Conservation (phyloP, 2,329 filamentous ascomycete species). For the Xylariaceae sp. region DNA sequence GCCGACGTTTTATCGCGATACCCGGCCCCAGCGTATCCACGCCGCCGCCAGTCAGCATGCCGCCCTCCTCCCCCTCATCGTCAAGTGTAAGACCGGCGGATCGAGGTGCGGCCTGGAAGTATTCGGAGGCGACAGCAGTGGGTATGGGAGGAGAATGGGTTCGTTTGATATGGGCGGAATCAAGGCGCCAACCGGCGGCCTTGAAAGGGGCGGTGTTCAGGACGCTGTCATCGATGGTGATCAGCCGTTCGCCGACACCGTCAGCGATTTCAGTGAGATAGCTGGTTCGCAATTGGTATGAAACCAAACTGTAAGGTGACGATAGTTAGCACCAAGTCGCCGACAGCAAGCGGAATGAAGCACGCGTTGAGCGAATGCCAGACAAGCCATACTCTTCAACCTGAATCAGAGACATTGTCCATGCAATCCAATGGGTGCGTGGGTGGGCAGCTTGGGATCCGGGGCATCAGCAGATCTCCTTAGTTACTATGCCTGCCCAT, state of each 20-base stretch:
- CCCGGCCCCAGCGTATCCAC: constrained; percentile 65
- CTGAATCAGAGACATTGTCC: constrained; percentile 30
- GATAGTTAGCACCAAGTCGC: constrained; percentile 15
- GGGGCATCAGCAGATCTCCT: not conserved
- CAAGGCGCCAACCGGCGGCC: constrained; percentile 72
- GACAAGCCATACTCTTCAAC: constrained; percentile 28
- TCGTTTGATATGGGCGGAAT: constrained; percentile 69
- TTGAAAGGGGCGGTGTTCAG: constrained; percentile 78
- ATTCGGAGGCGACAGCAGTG: constrained; percentile 74
- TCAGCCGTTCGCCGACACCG: constrained; percentile 77
- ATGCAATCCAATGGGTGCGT: not conserved
- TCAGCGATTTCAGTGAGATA: constrained; percentile 78
- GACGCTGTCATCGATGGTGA: constrained; percentile 73
- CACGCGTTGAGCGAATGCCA: not conserved
- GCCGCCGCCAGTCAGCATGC: constrained; percentile 63
- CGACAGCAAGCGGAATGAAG: not conserved
- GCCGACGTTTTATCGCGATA: constrained; percentile 60
- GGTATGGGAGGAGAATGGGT: constrained; percentile 84
- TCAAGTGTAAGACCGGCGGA: constrained; percentile 59
- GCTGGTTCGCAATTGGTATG: constrained; percentile 74
- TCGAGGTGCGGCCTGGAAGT: constrained; percentile 67
- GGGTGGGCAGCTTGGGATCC: not conserved
- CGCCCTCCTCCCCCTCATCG: constrained; percentile 67
- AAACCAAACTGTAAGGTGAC: constrained; percentile 56
- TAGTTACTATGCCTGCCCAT: constrained; percentile 1